Percentiles rank a stretch among this genome's conserved stretches.
Evolutionary conservation across 495 filamentous ascomycete genomes (phyloP).

Genomic region (Penicillium tannophilum): DNA sequence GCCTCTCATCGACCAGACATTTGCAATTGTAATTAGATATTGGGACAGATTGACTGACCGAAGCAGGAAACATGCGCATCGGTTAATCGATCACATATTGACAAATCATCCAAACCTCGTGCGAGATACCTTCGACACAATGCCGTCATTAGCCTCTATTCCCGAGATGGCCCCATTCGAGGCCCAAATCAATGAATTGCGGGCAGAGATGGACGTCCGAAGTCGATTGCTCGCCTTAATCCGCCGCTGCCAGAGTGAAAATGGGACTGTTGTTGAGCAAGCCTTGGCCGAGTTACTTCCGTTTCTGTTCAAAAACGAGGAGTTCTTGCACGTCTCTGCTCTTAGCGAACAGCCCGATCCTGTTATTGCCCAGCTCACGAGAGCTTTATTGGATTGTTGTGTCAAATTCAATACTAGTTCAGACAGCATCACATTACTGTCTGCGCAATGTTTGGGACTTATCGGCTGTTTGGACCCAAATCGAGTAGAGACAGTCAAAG

Average conservation of each 20-base stretch:
- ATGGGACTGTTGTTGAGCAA: conserved; percentile 76
- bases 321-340: conserved; percentile 78
- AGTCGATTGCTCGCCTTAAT: conserved; percentile 70
- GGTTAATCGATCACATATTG: conserved; percentile 66
- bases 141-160: conserved; percentile 80
- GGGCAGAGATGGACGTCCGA: conserved; percentile 58
- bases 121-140: conserved; percentile 62
- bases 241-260: conserved; percentile 76
- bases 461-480: conserved; percentile 93
- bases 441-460: conserved; percentile 77
- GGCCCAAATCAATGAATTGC: conserved; percentile 61
- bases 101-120: conserved; percentile 60
- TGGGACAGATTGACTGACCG: conserved; percentile 68
- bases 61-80: conserved; percentile 57
- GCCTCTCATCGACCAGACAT: conserved; percentile 78
- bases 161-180: conserved; percentile 67
- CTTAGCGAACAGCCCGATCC: conserved; percentile 83
- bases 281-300: conserved; percentile 73
- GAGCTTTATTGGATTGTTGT: conserved; percentile 80
- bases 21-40: conserved; percentile 80
- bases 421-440: conserved; percentile 66
- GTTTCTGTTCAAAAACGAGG: conserved; percentile 73
- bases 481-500: conserved; percentile 75
- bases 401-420: conserved; percentile 74
- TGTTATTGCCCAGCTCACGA: conserved; percentile 67